Conservation (phyloP, 2,329 filamentous ascomycete genomes). For the Samsoniella hepiali region DNA sequence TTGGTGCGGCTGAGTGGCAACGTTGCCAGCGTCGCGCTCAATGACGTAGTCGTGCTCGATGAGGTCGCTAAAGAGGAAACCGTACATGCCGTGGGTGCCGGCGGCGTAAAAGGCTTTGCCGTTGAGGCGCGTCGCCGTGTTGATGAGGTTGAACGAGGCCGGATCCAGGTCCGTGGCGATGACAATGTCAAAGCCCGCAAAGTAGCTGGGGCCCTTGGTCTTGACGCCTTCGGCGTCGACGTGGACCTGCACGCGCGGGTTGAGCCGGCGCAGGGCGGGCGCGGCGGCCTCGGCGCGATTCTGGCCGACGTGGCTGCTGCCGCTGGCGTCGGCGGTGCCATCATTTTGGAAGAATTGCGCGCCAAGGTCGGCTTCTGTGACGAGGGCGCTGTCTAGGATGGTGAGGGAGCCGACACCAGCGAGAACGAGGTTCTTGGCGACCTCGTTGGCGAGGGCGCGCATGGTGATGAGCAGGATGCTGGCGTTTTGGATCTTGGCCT, state of each 20-base stretch:
- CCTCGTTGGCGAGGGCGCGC: slow-evolving; percentile 85
- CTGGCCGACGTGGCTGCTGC: slow-evolving; percentile 66
- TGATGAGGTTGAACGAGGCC: slow-evolving; percentile 70
- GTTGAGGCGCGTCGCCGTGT: slow-evolving; percentile 78
- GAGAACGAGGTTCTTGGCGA: slow-evolving; percentile 95
- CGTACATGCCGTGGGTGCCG: slow-evolving; percentile 83
- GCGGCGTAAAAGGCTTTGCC: slow-evolving; percentile 85
- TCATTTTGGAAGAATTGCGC: slow-evolving; percentile 75
- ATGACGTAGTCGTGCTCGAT: slow-evolving; percentile 88
- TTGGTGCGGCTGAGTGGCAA: slow-evolving; percentile 53
- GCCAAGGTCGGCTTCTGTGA: slow-evolving; percentile 77
- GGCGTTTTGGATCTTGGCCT: slow-evolving; percentile 85
- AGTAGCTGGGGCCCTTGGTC: slow-evolving; percentile 69
- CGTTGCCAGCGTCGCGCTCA: slow-evolving; percentile 78
- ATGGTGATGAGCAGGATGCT: slow-evolving; percentile 87
- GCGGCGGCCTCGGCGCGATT: slow-evolving; percentile 82
- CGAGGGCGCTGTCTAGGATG: slow-evolving; percentile 72
- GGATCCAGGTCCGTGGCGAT: slow-evolving; percentile 88
- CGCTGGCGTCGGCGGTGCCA: slow-evolving; percentile 28
- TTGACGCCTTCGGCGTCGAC: slow-evolving; percentile 67
- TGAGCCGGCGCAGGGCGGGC: slow-evolving; percentile 76
- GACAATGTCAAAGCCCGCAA: slow-evolving; percentile 74
- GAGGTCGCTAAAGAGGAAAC: slow-evolving; percentile 91
- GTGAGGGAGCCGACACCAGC: slow-evolving; percentile 90
- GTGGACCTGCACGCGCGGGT: slow-evolving; percentile 78